Evolutionary conservation across 169 alveolate genomes (phyloP), one percentile per base, ranked within the genome.

Genomic region (Fabrea salina): DNA sequence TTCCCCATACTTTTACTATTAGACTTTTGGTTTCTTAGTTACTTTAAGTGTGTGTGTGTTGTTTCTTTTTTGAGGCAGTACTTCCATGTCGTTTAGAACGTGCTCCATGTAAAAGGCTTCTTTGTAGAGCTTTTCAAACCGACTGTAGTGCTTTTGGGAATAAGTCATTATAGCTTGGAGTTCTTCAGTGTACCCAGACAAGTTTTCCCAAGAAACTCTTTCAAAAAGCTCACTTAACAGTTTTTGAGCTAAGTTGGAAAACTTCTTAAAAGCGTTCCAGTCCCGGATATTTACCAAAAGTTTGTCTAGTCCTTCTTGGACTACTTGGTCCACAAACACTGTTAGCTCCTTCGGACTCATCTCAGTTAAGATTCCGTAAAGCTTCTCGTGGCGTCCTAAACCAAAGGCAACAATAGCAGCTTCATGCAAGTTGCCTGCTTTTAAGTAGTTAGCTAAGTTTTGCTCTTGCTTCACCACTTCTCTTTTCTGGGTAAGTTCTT

Each of bases 371-470:
- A n/a, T 19, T 13, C 27, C 49, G 25, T 33, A 61, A 7, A 61
- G n/a, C 22, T 8, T 61, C 25, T 61, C 25, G 11, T 47, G 74
- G 33, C 86, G 86, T 66, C 88, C 88, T 32, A 88, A 75, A 59
- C 84, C 82, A 54, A 89, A 88, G 50, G 96, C 92, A 64, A 89
- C 58, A 43, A 86, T 58, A 27, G 94, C 94, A 70, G 96, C 95
- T 59, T 91, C 88, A 54, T 82, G 33, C 80, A 59, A 91, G 57
- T 86, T 88, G 80, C 89, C 83, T 32, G 82, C 77, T 71, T 85
- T 80, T 41, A 89, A 83, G 68, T 84, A 67, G 57, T 80, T 83
- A 37, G 92, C 75, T 54, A 88, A 81, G 33, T 78, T 79, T 58
- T 93, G 86, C 35, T 91, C 91, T 43, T 90, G 81, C 68, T 88